These are phyloP conservation scores for Schizopora paradoxa DNA, from an alignment of 1,284 basidiomycete genomes.

Conservation along the genomic window DNA sequence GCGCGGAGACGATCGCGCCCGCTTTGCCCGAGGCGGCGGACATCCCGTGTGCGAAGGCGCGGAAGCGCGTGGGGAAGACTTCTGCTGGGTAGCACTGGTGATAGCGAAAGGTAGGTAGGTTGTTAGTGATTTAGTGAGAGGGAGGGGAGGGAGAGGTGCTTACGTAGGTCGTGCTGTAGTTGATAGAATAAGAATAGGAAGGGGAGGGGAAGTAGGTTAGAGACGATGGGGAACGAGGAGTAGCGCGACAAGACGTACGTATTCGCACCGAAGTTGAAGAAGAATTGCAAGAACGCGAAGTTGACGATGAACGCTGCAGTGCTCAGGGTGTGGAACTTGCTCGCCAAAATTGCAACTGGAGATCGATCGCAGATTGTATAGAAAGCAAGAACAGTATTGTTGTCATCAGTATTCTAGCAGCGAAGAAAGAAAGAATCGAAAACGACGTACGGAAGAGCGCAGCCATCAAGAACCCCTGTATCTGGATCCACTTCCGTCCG, in stretches of 20 bases:
- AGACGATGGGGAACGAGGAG: conserved; percentile 1
- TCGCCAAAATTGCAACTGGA: conserved; percentile 58
- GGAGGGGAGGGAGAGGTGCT: conserved; percentile 20
- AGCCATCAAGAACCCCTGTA: conserved; percentile 72
- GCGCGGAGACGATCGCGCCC: conserved; percentile 79
- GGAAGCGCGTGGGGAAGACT: conserved; percentile 84
- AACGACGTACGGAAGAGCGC: conserved; percentile 56
- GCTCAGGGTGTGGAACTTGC: conserved; percentile 57
- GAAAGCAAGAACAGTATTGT: neutral
- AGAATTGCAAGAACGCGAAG: conserved; percentile 67
- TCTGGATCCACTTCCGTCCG: conserved; percentile 70
- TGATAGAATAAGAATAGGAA: conserved; percentile 9
- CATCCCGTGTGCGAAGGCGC: conserved; percentile 76
- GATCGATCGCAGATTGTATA: too few relatives aligned
- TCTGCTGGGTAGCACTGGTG: conserved; percentile 67
- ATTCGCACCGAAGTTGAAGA: conserved; percentile 87
- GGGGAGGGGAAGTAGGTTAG: conserved; percentile 4
- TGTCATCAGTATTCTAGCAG: neutral
- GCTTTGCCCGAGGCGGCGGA: conserved; percentile 75
- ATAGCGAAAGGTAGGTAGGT: conserved; percentile 22
- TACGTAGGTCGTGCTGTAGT: conserved; percentile 55
- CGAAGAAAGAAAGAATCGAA: neutral
- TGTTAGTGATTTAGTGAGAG: neutral
- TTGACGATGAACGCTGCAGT: conserved; percentile 66
- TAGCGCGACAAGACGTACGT: conserved; percentile 49